A percentile compares a stretch with the other conserved stretches of the same genome.
phyloP scores from a whole-genome alignment of 2,329 filamentous ascomycete species.

The Fusarium anguioides region DNA sequence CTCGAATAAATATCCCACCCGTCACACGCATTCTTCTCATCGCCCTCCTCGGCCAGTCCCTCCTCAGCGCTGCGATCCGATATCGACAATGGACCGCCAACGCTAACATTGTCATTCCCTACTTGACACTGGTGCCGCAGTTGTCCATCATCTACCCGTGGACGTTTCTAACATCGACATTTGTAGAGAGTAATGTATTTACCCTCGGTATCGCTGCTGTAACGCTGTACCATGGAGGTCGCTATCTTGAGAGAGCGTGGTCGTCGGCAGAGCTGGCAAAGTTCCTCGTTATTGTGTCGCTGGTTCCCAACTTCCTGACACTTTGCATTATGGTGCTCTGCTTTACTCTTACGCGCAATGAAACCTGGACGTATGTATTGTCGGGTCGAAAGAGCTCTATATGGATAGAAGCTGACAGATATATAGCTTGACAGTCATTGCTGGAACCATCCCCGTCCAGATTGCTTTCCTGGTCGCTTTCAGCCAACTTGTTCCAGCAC shows the following conservation, averaged over 20 bases:
- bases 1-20: constrained; percentile 91
- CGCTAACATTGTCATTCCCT: constrained; percentile 79
- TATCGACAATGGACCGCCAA: constrained; percentile 74
- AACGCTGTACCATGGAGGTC: constrained; percentile 89
- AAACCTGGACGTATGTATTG: constrained; percentile 74
- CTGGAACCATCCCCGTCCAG: constrained; percentile 88
- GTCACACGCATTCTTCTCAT: constrained; percentile 86
- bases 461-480: constrained; percentile 96
- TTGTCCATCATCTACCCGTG: constrained; percentile 89
- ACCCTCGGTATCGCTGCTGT: constrained; percentile 80
- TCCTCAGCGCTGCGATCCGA: constrained; percentile 83
- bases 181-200: constrained; percentile 94
- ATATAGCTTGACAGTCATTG: constrained; percentile 79
- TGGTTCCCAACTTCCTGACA: constrained; percentile 83
- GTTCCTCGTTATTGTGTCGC: constrained; percentile 80
- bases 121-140: constrained; percentile 87
- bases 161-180: constrained; percentile 86
- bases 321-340: constrained; percentile 80
- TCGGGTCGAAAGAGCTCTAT: not conserved
- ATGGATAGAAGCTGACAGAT: constrained; percentile 7
- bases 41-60: constrained; percentile 78
- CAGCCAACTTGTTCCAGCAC: constrained; percentile 96
- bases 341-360: constrained; percentile 75
- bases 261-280: constrained; percentile 91
- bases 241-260: constrained; percentile 97